Percentiles rank a stretch among this genome's conserved stretches.
Evolutionary conservation across 306 rosid species (phyloP).

Genomic region (Arachis hypogaea): DNA sequence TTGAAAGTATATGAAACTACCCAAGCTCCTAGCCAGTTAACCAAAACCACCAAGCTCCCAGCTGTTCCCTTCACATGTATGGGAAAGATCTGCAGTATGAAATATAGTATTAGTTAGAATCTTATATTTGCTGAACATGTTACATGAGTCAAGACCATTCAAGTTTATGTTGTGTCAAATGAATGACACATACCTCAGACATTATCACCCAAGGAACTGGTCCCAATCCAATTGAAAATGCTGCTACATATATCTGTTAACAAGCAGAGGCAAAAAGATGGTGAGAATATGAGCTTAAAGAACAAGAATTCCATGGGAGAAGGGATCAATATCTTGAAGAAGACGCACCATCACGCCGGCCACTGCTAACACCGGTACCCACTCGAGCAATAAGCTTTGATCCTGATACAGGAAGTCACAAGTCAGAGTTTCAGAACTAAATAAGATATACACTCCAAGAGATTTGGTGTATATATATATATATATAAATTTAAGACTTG

Average conservation of each 20-base stretch:
- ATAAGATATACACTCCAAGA: neutral
- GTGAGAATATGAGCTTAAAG: constrained; percentile 1
- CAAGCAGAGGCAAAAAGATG: constrained; percentile 19
- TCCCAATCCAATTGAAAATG: constrained; percentile 81
- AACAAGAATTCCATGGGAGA: neutral
- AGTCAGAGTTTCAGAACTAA: constrained; percentile 25
- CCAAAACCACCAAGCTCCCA: constrained; percentile 73
- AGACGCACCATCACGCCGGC: constrained; percentile 68
- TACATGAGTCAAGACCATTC: neutral
- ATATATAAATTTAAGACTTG: constrained; percentile 23
- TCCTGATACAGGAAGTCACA: constrained; percentile 42
- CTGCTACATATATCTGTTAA: constrained; percentile 63
- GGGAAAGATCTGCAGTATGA: constrained; percentile 65
- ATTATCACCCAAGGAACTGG: constrained; percentile 88
- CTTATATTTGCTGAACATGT: neutral
- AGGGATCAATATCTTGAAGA: neutral
- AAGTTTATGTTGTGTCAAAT: neutral
- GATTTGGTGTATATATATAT: neutral
- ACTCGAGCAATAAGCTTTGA: constrained; percentile 37
- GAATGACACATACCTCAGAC: constrained; percentile 69
- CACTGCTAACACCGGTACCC: constrained; percentile 54
- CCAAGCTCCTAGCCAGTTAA: constrained; percentile 85
- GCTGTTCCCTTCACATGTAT: constrained; percentile 76
- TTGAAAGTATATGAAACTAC: constrained; percentile 68
- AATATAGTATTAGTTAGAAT: constrained; percentile 7